These are phyloP conservation scores for Hypomyces rosellus DNA, from an alignment of 2,329 filamentous ascomycete genomes.

Conservation along the genomic window DNA sequence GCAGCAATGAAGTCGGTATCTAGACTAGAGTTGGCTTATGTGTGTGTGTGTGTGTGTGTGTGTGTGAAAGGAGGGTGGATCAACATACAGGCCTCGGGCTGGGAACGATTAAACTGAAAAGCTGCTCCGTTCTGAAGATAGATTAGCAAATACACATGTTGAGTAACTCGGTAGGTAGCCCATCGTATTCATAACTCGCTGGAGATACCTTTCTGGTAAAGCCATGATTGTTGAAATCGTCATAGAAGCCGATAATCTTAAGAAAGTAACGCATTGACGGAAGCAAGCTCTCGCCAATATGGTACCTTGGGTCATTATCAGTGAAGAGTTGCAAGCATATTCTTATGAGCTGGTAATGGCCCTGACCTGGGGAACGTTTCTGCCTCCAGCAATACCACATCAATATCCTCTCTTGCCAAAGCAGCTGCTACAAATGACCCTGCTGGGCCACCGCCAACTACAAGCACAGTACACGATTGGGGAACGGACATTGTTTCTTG, in stretches of 20 bases:
- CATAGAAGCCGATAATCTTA: conserved; percentile 37
- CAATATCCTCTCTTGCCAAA: conserved; percentile 13
- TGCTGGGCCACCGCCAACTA: conserved; percentile 14
- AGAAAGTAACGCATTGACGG: conserved; percentile 36
- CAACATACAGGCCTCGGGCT: conserved; percentile 27
- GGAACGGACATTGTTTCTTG: conserved; percentile 1
- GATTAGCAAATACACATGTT: neutral
- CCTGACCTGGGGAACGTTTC: conserved; percentile 14
- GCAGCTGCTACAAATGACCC: conserved; percentile 15
- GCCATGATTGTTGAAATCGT: conserved; percentile 32
- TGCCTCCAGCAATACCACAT: conserved; percentile 13
- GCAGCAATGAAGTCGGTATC: conserved; percentile 38
- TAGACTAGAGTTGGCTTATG: conserved; percentile 10
- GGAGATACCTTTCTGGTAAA: conserved; percentile 33
- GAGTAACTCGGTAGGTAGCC: too few species aligned
- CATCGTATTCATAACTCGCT: neutral
- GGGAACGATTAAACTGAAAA: conserved; percentile 30
- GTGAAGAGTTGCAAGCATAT: too few species aligned
- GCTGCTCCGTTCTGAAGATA: conserved; percentile 25
- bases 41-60: too few species aligned
- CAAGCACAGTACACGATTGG: conserved; percentile 3
- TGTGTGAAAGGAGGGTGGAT: too few species aligned
- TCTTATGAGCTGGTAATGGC: too few species aligned
- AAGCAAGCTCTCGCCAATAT: conserved; percentile 33
- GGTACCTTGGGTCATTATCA: conserved; percentile 19